Evolutionary conservation across 164 flowering plant genomes (phyloP).

Genomic region (Taxillus chinensis): DNA sequence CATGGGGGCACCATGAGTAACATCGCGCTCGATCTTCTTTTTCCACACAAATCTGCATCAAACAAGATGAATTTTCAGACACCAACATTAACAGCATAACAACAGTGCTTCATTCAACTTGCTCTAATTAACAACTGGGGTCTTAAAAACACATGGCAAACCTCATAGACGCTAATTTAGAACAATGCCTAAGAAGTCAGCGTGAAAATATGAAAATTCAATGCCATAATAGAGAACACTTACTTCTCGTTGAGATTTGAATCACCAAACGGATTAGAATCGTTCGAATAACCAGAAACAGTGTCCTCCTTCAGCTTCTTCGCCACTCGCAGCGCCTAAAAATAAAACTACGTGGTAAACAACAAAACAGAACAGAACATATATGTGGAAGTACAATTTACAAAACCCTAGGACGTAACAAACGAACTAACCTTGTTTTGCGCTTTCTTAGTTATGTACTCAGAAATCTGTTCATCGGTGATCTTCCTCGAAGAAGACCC

Average conservation of each 20-base stretch:
- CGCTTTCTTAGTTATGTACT: slow-evolving; percentile 67
- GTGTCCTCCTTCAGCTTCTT: slow-evolving; percentile 68
- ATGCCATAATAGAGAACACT: slow-evolving; percentile 10
- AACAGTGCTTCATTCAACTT: neutral
- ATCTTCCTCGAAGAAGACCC: slow-evolving; percentile 29
- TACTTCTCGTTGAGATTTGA: slow-evolving; percentile 79
- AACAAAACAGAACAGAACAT: neutral
- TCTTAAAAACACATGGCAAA: too few relatives aligned
- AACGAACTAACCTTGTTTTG: slow-evolving; percentile 50
- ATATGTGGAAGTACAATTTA: neutral
- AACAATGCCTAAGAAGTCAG: too few relatives aligned
- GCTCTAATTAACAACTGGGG: too few relatives aligned
- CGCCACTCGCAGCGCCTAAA: slow-evolving; percentile 61
- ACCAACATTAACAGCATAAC: neutral
- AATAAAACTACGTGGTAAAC: neutral
- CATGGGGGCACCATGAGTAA: slow-evolving; percentile 54
- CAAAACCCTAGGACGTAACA: slow-evolving; percentile 6
- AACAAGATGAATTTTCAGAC: slow-evolving; percentile 3
- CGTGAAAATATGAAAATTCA: too few relatives aligned
- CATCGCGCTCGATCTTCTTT: slow-evolving; percentile 91
- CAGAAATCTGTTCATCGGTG: slow-evolving; percentile 60
- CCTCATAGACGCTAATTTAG: too few relatives aligned
- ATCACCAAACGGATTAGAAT: slow-evolving; percentile 95
- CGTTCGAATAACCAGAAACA: slow-evolving; percentile 83
- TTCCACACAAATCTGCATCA: slow-evolving; percentile 88